Conservation (phyloP, 306 rosid species). For the Cicer bijugum region DNA sequence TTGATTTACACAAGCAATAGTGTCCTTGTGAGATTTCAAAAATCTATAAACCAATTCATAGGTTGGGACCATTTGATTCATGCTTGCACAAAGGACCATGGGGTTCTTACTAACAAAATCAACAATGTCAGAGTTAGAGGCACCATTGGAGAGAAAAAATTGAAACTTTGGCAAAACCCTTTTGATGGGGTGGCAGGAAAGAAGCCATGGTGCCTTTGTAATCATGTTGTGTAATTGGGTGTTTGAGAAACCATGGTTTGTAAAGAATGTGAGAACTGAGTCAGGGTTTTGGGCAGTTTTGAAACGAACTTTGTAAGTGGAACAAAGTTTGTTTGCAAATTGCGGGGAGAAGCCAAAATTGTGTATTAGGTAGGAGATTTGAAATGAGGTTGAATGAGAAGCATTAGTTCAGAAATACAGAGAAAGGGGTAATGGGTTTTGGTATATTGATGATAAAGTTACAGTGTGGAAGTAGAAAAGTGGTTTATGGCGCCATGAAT, state of each 20-base stretch:
- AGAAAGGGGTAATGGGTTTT: neutral
- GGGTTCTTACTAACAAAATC: neutral
- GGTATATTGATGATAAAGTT: neutral
- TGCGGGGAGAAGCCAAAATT: neutral
- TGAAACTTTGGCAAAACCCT: neutral
- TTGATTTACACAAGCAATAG: neutral
- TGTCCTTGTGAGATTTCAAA: neutral
- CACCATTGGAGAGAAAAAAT: neutral
- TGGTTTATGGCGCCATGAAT: too few relatives aligned
- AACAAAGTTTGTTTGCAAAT: neutral
- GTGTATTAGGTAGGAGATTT: neutral
- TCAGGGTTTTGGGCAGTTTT: neutral
- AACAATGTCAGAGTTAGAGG: neutral
- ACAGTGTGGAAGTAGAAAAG: too few relatives aligned
- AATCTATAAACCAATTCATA: slow-evolving; percentile 1
- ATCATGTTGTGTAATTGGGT: neutral
- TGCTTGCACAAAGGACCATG: neutral
- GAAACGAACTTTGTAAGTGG: neutral
- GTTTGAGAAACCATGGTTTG: neutral
- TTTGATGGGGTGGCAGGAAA: neutral
- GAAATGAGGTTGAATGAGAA: neutral
- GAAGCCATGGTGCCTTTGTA: neutral
- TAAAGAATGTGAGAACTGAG: neutral
- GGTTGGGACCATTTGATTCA: neutral
- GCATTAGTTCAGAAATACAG: neutral